Evolutionary conservation across 2,329 filamentous ascomycete species (phyloP), one percentile per base, ranked within the genome.

Genomic region (Orbilia quercus): DNA sequence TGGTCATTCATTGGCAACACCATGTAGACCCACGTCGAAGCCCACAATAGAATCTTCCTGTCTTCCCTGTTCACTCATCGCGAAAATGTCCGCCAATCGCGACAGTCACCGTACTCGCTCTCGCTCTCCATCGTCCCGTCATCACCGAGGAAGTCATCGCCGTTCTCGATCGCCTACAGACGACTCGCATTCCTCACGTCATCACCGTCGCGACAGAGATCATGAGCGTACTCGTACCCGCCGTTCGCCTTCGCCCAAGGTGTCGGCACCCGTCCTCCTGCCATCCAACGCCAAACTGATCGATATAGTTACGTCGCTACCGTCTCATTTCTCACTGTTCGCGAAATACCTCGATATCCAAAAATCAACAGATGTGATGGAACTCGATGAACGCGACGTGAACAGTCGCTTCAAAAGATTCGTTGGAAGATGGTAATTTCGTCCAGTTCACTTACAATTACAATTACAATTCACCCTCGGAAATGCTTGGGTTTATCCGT

Each of bases 391-490:
- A 75, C 85, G 86, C n/a, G 93, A 97, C 79, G 81, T 88, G 0
- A 89, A 85, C 75, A 92, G 93, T 1, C 84, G 94, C 63, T 99
- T 94, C 92, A 96, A 96, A 84, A 94, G 92, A 79, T 99, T 98
- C 78, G 80, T 94, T 11, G 84, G 86, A 2, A 94, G 92, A 84
- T 99, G 95, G 94, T 90, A 85, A 81, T 83, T 75, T 74, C 28
- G 1, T n/a, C 7, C 48, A 48, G 36, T 50, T 60, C n/a, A n/a
- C n/a, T 2, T 18, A 7, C 18, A 25, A 18, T 18, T 50, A 18
- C 16, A 22, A 14, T 25, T 31, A 9, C 28, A 31, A 31, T 31
- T 5, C 4, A 31, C 28, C 28, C 28, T 31, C 9, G 9, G 28
- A 4, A 31, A n/a, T n/a, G n/a, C n/a, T 9, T 31, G 28, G 28